These are phyloP conservation scores for Cinnamomum chago DNA, from an alignment of 164 flowering plant species.

Conservation along the genomic window DNA sequence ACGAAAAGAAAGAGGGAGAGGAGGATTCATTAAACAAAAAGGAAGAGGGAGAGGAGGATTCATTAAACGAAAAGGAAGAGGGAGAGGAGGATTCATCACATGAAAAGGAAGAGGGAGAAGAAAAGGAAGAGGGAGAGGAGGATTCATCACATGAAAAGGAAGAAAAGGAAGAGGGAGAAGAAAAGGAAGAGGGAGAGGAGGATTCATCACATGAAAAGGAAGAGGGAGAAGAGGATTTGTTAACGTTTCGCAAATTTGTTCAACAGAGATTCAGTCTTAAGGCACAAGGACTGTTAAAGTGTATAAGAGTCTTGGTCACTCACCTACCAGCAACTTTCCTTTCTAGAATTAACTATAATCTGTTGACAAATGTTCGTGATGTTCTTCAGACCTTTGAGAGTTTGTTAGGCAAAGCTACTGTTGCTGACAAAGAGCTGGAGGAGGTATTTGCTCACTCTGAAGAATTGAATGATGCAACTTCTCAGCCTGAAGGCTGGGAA, in stretches of 20 bases:
- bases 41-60: not conserved
- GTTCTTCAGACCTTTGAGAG: slow-evolving; percentile 32
- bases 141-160: not conserved
- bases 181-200: not conserved
- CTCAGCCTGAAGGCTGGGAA: not conserved
- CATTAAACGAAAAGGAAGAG: too few species aligned
- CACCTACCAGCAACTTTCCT: slow-evolving; percentile 38
- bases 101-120: too few species aligned
- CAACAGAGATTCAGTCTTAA: not conserved
- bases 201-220: too few species aligned
- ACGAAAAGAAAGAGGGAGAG: too few species aligned
- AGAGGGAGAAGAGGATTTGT: not conserved
- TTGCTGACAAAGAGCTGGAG: slow-evolving; percentile 34
- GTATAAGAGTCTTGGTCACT: slow-evolving; percentile 36
- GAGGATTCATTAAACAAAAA: not conserved
- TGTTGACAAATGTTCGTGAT: slow-evolving; percentile 17
- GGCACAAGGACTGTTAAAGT: slow-evolving; percentile 17
- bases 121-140: too few species aligned
- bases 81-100: too few species aligned
- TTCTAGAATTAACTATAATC: slow-evolving; percentile 15
- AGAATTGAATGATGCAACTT: slow-evolving; percentile 1
- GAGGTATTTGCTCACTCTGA: slow-evolving; percentile 25
- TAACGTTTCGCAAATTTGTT: slow-evolving; percentile 1
- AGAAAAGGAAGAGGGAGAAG: not conserved
- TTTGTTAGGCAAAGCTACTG: slow-evolving; percentile 17